Conservation (phyloP, 2,329 filamentous ascomycete species). For the Fusarium marasasianum region DNA sequence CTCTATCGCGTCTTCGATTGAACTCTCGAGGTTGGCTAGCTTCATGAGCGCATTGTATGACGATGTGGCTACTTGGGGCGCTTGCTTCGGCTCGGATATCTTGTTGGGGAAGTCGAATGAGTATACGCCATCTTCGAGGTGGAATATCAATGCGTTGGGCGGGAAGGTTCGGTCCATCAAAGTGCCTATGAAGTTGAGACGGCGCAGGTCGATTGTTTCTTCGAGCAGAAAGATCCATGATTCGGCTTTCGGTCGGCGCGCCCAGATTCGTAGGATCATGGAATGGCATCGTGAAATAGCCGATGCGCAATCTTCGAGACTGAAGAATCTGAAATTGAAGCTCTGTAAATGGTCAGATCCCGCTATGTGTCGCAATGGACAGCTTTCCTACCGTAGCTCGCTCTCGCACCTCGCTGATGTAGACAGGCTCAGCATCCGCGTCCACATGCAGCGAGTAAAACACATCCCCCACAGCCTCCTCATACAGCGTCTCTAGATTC, state of each 20-base stretch:
- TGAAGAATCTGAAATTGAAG: constrained; percentile 88
- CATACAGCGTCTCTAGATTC: constrained; percentile 77
- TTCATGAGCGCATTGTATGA: constrained; percentile 91
- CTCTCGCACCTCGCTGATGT: constrained; percentile 84
- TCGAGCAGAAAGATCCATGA: constrained; percentile 74
- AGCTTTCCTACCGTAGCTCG: constrained; percentile 70
- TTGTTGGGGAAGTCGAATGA: constrained; percentile 73
- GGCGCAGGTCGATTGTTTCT: constrained; percentile 74
- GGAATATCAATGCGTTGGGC: constrained; percentile 83
- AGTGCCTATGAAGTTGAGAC: constrained; percentile 80
- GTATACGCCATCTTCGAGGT: constrained; percentile 88
- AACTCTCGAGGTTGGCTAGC: constrained; percentile 86
- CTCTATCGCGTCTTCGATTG: constrained; percentile 86
- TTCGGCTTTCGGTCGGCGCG: constrained; percentile 60
- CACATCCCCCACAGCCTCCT: constrained; percentile 79
- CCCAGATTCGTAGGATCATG: constrained; percentile 79
- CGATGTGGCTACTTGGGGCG: constrained; percentile 68
- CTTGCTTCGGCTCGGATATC: constrained; percentile 61
- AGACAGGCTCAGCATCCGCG: constrained; percentile 76
- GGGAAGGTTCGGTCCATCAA: constrained; percentile 78
- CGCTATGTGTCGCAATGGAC: not conserved
- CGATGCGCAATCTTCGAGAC: constrained; percentile 72
- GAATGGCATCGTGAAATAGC: constrained; percentile 71
- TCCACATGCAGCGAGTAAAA: constrained; percentile 87
- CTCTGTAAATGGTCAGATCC: constrained; percentile 60